These are phyloP conservation scores for Acacia crassicarpa DNA, from an alignment of 306 rosid genomes.

Conservation along the genomic window DNA sequence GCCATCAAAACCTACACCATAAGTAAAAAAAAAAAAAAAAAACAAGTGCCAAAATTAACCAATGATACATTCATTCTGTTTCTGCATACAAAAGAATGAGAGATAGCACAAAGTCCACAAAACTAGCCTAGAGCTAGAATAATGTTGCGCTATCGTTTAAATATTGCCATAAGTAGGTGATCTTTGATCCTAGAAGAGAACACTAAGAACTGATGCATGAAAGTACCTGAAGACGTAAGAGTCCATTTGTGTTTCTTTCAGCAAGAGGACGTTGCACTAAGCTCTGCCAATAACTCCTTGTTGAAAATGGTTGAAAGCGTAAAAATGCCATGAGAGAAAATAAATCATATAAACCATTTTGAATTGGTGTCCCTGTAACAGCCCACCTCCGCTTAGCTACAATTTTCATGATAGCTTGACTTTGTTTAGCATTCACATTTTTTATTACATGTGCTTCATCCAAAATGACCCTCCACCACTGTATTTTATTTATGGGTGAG, in stretches of 20 bases:
- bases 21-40: background rate
- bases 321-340: slow-evolving; percentile 78
- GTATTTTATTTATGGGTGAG: slow-evolving; percentile 45
- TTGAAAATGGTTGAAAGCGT: slow-evolving; percentile 73
- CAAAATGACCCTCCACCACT: slow-evolving; percentile 78
- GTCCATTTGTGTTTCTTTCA: slow-evolving; percentile 47
- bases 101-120: background rate
- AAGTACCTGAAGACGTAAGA: slow-evolving; percentile 75
- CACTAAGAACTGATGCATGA: background rate
- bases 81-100: background rate
- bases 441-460: slow-evolving; percentile 85
- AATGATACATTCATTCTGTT: background rate
- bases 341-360: slow-evolving; percentile 69
- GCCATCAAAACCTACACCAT: slow-evolving; percentile 61
- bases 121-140: slow-evolving; percentile 3
- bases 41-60: background rate
- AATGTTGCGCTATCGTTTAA: background rate
- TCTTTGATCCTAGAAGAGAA: background rate
- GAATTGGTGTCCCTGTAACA: slow-evolving; percentile 83
- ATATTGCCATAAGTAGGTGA: background rate
- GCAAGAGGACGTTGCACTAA: slow-evolving; percentile 74
- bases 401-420: slow-evolving; percentile 48
- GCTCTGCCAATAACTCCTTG: slow-evolving; percentile 62
- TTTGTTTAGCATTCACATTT: slow-evolving; percentile 58
- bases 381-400: slow-evolving; percentile 72